These are phyloP conservation scores for Rubia tinctorum DNA, from an alignment of 305 asterid species.

Conservation along the genomic window DNA sequence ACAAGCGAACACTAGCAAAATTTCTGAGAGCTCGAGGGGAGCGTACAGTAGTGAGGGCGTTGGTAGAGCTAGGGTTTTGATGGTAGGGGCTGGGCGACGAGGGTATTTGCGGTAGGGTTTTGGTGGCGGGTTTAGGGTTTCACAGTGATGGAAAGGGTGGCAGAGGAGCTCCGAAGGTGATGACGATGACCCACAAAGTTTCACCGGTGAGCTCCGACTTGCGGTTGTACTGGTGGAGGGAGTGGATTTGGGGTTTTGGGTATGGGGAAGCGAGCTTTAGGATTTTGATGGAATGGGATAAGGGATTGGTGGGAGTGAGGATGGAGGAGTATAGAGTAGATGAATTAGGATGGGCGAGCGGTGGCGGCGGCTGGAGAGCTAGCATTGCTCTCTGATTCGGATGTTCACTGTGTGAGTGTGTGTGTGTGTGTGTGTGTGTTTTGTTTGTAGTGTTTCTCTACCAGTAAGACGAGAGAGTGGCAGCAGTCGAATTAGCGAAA, in stretches of 20 bases:
- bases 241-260: conserved; percentile 36
- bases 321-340: conserved; percentile 35
- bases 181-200: conserved; percentile 82
- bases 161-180: conserved; percentile 58
- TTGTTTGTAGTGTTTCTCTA: too few species aligned
- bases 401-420: conserved; percentile 1
- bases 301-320: conserved; percentile 24
- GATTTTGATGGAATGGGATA: conserved; percentile 29
- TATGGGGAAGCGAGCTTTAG: conserved; percentile 16
- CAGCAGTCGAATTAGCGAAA: too few species aligned
- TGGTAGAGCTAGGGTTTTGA: too few species aligned
- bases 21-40: too few species aligned
- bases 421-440: too few species aligned
- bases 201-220: conserved; percentile 93
- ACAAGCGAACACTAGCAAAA: too few species aligned
- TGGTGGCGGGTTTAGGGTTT: too few species aligned
- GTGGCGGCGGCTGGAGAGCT: conserved; percentile 36
- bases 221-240: conserved; percentile 89
- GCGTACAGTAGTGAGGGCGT: too few species aligned
- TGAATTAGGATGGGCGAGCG: conserved; percentile 40
- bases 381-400: conserved; percentile 32
- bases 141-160: too few species aligned
- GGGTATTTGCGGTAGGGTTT: too few species aligned
- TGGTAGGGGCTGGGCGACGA: too few species aligned
- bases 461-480: not conserved